Base-by-base conservation (phyloP, 2,329 filamentous ascomycete species). In the Monascus ruber region DNA sequence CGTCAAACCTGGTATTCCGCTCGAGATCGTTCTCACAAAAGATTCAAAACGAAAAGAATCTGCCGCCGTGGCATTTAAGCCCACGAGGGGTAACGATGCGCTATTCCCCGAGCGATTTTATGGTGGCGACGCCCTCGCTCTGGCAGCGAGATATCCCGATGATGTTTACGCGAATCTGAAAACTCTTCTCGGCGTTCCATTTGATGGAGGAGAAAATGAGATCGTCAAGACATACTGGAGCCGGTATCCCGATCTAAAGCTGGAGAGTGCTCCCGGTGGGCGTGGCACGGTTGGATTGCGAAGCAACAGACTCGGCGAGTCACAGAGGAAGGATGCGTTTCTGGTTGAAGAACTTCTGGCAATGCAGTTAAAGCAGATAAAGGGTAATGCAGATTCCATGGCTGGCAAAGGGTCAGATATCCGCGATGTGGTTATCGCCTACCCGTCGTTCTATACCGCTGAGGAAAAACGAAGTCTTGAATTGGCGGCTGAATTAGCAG, bases 91-190 rank as follows among this genome's bases (percentile, higher is more conserved):
- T 42, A 74, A 75, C 54, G 70, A 71, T 49, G 80, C 76, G 38
- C 65, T 70, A 11, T 95, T 83, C 60, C 91, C 91, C 31, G 91
- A 98, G 66, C 76, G 91, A 54, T 76, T 83, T 42, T 98, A 96
- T 59, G 91, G 91, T 58, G 84, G 83, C 48, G 88, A 96, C 67
- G 89, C 91, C 45, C 73, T 94, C 54, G 85, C 89, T 44, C 73
- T 98, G 40, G 77, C 86, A 38, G 81, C 85, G 42, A 76, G 91
- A 50, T 95, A 93, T 62, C 88, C 91, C 28, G 79, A 82, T 63
- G 89, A 98, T 59, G 86, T 95, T 51, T 98, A 93, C 67, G 83
- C 85, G 39, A 96, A 96, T 62, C 68, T 98, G 52, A 98, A 96
- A 71, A 73, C 81, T 33, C 75, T 98, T 27, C 71, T 98, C n/a